phyloP scores from a whole-genome alignment of 2,329 filamentous ascomycete species.

The Cladobotryum mycophilum region DNA sequence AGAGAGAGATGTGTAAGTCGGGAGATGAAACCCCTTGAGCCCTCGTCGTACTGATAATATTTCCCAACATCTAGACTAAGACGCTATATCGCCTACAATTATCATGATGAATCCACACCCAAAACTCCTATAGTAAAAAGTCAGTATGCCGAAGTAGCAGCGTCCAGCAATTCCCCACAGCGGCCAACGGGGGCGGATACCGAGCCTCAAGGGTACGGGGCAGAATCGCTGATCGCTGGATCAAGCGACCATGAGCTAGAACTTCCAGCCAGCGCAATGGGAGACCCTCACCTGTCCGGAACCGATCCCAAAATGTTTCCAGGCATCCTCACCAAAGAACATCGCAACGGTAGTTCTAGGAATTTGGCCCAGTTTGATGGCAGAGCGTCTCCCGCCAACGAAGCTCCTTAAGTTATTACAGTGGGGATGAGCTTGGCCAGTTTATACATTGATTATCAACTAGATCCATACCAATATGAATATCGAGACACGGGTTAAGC shows the following conservation, averaged over 20 bases:
- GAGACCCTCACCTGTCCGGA: constrained; percentile 45
- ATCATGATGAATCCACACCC: neutral
- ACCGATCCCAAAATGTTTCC: constrained; percentile 67
- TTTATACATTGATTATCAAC: no score
- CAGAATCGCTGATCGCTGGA: neutral
- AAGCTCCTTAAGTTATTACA: no score
- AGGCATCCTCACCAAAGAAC: constrained; percentile 54
- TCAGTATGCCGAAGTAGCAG: constrained; percentile 13
- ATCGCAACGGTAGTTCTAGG: constrained; percentile 36
- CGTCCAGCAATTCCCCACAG: neutral
- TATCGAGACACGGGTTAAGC: no score
- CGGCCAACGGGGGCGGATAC: neutral
- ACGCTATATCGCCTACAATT: constrained; percentile 35
- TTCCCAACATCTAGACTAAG: constrained; percentile 28
- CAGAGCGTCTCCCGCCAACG: constrained; percentile 8
- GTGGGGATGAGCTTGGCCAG: no score
- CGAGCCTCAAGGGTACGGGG: neutral
- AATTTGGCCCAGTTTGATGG: constrained; percentile 22
- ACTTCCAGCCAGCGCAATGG: constrained; percentile 32
- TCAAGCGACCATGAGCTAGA: constrained; percentile 24
- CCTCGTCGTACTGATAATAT: constrained; percentile 4
- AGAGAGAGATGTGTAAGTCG: constrained; percentile 73
- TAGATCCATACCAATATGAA: no score
- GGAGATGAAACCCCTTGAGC: neutral
- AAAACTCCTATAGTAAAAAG: constrained; percentile 10